Evolutionary conservation across 176 grass and related monocot species (phyloP), one percentile per base, ranked within the genome.

Genomic region (Aegilops tauschii): DNA sequence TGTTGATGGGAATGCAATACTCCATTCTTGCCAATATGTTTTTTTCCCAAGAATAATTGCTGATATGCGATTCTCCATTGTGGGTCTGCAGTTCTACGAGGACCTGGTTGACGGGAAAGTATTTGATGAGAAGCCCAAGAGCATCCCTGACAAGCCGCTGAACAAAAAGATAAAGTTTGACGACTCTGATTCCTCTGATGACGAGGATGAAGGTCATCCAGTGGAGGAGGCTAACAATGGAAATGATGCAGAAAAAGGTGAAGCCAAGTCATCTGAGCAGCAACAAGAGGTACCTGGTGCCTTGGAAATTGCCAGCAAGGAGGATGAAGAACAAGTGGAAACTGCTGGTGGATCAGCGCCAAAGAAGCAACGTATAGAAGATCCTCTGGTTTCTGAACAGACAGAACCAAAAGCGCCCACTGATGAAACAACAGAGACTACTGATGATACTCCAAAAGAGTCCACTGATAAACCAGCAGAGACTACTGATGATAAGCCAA

Each of bases 131-230:
- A 86, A 87, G 65, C 23, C 79, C 85, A 89, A 69, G 59, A 59
- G 31, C 49, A 79, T 88, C 52, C 71, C 83, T 58, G 80, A 72
- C 21, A 96, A 94, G 81, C 92, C 92, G n/a, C 61, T 90, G 35
- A 98, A 98, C 84, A 98, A 90, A 82, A 96, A 72, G 65, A 94
- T 96, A 84, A 98, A 67, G 54, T 98, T 96, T 76, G 90, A 77
- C 10, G 90, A 98, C 72, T 94, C 96, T 61, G 95, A 93, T 93
- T 95, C 93, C 45, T 94, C 91, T 8, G 93, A 89, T 85, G 92
- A 88, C 45, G 89, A 91, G 65, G 90, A 88, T 75, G 85, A 83
- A 84, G 78, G 63, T 39, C 32, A 68, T 68, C 37, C 82, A 49
- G 78, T 50, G 31, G 89, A 94, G 69, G 89, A 92, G 36, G 30